phyloP scores from a whole-genome alignment of 306 rosid genomes.

The Hippophae rhamnoides region DNA sequence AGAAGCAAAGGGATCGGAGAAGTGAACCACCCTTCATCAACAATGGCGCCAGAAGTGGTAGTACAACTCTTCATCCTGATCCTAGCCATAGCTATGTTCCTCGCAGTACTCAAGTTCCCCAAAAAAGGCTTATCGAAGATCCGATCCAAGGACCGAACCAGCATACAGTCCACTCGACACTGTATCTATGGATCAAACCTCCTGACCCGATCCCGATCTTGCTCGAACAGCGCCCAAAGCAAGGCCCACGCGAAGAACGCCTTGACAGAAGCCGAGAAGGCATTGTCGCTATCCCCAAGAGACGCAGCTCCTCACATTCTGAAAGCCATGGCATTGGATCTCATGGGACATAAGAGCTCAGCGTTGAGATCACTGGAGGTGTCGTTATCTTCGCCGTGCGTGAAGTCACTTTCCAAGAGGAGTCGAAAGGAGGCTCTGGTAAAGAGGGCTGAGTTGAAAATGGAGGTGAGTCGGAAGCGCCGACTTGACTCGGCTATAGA shows the following conservation, averaged over 20 bases:
- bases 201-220: constrained; percentile 46
- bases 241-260: constrained; percentile 44
- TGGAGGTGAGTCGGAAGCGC: constrained; percentile 38
- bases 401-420: constrained; percentile 26
- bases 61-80: constrained; percentile 34
- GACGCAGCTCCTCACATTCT: constrained; percentile 49
- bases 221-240: constrained; percentile 17
- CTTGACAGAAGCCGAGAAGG: constrained; percentile 36
- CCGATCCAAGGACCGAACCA: constrained; percentile 28
- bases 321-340: constrained; percentile 35
- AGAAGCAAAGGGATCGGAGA: no score
- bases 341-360: constrained; percentile 33
- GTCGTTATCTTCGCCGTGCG: constrained; percentile 40
- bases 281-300: constrained; percentile 38
- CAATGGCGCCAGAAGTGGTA: constrained; percentile 30
- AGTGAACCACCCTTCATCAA: no score
- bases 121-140: constrained; percentile 20
- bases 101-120: constrained; percentile 22
- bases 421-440: constrained; percentile 39
- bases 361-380: constrained; percentile 36
- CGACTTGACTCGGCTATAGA: constrained; percentile 58
- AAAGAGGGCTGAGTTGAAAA: constrained; percentile 48
- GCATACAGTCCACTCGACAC: constrained; percentile 37
- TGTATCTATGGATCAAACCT: constrained; percentile 34
- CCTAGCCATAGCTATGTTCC: constrained; percentile 30